Base-by-base conservation (phyloP, 108 stramenopile species). In the Fistulifera pelliculosa region DNA sequence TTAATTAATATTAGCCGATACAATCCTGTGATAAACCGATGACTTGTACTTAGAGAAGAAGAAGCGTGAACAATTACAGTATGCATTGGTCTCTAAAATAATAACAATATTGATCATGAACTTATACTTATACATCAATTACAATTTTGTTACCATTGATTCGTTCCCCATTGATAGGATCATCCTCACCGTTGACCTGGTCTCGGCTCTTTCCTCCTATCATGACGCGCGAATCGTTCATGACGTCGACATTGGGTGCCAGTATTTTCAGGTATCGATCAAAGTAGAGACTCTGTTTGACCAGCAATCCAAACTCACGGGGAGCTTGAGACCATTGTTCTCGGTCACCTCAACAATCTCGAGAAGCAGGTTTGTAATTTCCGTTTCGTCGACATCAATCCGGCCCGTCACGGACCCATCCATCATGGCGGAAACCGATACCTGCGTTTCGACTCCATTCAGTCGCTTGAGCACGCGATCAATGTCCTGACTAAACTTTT, bases 231-330 rank as follows among this genome's bases (percentile, higher is more conserved):
- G 57, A 41, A 61, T 93, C 90, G 10, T 67, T 64, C 41, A 81
- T 62, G 18, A 90, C 78, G 70, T 98, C 93, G 23, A 98, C 49
- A 26, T 79, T 86, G 1, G 96, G 96, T 10, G 96, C 96, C 3
- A 98, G 70, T 13, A 96, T 87, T 57, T 90, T 92, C 23, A 94
- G 62, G 64, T 98, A 98, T 14, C 96, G 75, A 71, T 96, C 96
- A 69, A 98, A 98, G 60, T 98, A 98, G 24, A 98, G 68, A 47
- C 82, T 85, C 69, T 98, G 96, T 75, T 98, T 98, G 51, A 96
- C 93, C 10, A 98, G 74, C 54, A 98, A 60, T 38, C 96, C 96
- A 55, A 98, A 96, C 47, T 98, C 95, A 11, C 96, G 68, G 1
- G 96, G 96, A 98, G 78, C 67, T 93, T 94, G 54, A 98, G 56